Percentiles rank a stretch among this genome's conserved stretches.
Conservation (phyloP, 139 green algal species). For the Astrephomene gubernaculifera region DNA sequence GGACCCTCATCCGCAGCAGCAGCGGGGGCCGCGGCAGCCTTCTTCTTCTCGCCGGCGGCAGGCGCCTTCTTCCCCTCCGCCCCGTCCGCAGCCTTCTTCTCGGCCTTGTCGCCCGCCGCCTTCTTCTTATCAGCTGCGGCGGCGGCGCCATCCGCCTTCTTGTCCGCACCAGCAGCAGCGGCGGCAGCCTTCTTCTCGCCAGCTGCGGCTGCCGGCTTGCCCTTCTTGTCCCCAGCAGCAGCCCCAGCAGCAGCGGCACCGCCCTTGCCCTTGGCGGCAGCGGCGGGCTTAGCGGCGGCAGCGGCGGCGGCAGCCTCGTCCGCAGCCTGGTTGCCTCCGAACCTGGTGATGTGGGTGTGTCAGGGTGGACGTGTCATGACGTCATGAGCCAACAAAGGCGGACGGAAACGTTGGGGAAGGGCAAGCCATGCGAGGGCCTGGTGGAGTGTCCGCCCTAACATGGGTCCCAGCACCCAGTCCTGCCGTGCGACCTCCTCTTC, state of each 20-base stretch:
- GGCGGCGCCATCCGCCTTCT: background rate
- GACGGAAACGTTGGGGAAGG: too few relatives aligned
- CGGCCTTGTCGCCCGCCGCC: background rate
- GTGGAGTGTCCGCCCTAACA: too few relatives aligned
- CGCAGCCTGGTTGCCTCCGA: constrained; percentile 29
- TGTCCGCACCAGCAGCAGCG: background rate
- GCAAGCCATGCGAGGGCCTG: too few relatives aligned
- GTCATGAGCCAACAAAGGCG: too few relatives aligned
- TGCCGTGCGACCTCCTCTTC: too few relatives aligned
- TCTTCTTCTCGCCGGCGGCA: constrained; percentile 9
- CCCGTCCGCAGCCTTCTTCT: background rate
- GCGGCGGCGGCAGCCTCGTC: constrained; percentile 15
- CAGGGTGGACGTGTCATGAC: too few relatives aligned
- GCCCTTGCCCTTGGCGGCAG: background rate
- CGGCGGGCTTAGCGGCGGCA: background rate
- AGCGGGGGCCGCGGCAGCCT: background rate
- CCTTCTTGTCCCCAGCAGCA: background rate
- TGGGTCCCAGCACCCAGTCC: too few relatives aligned
- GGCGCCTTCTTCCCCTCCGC: background rate
- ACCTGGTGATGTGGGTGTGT: too few relatives aligned
- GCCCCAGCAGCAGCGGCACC: background rate
- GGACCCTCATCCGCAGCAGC: background rate
- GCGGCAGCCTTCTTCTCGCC: constrained; percentile 5
- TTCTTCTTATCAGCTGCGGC: background rate
- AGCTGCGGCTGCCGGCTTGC: background rate